Base-by-base conservation (phyloP, 2,329 filamentous ascomycete species). In the Penicillium fuscoglaucum region DNA sequence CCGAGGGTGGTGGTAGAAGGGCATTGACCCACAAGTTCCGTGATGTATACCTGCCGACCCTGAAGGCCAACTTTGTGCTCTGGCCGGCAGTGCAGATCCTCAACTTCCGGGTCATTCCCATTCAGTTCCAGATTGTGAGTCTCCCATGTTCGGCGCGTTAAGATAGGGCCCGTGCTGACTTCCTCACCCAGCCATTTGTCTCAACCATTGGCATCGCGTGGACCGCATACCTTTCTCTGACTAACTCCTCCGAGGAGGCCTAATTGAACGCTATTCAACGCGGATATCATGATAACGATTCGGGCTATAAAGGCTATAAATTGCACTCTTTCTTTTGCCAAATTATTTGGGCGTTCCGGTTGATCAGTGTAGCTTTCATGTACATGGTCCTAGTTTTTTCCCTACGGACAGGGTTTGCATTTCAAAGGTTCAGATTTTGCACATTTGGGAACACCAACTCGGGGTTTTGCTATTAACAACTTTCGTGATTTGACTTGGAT, bases 51-150 rank as follows among this genome's bases (percentile, higher is more conserved):
- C 76, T 97, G 58, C 92, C 93, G 15, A 93, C 95, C 9, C 81
- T 99, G 66, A 96, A 97, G 81, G 93, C 93, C 67, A 99, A 99
- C 78, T 99, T 89, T 70, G 81, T 96, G 68, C 84, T 99, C 26
- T 99, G 95, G 95, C 95, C 95, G 26, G 86, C 90, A 6, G 95
- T 99, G 45, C 95, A 99, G 79, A 87, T 98, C 63, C 84, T 99
- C 79, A 99, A 99, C 81, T 99, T 99, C 79, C 86, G 93, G 31
- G 74, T 98, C 66, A 91, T 99, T 82, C 95, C 95, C 15, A 88
- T 98, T 53, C 93, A 96, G 73, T 96, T 95, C 75, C 95, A 99
- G 77, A 89, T 99, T 77, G 93, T 97, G 79, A 82, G 91, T 84
- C 47, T 31, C 55, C 29, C 26, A 3, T 6, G 21, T 19, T 37